A percentile compares a stretch with the other conserved stretches of the same genome.
These are phyloP conservation scores for Colletotrichum scovillei DNA, from an alignment of 2,329 filamentous ascomycete genomes.

Conservation along the genomic window DNA sequence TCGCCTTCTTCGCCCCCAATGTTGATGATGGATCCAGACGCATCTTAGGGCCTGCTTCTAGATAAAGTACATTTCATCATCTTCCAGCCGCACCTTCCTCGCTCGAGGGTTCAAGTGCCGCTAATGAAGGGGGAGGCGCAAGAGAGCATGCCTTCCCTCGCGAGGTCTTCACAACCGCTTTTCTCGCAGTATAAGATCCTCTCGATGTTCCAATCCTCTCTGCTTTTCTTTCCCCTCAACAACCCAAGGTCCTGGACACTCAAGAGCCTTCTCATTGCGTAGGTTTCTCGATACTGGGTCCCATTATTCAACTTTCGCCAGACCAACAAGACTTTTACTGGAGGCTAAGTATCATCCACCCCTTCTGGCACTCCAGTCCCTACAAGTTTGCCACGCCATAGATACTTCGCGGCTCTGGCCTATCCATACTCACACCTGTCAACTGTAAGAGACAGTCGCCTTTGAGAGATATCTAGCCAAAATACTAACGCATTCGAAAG, in stretches of 20 bases:
- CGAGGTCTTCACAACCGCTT: not conserved
- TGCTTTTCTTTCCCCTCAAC: not conserved
- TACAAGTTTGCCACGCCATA: no score
- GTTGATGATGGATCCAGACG: not conserved
- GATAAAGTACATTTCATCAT: fast-evolving
- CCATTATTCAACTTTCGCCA: not conserved
- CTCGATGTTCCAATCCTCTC: not conserved
- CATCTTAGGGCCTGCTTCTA: not conserved
- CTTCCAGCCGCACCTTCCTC: not conserved
- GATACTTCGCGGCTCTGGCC: no score
- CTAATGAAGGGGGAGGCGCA: not conserved
- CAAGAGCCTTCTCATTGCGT: not conserved
- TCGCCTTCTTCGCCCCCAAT: not conserved
- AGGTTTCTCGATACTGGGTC: no score
- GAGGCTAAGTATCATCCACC: not conserved
- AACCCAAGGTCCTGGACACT: not conserved
- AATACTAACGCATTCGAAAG: no score
- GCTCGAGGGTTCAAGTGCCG: no score
- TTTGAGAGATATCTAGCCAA: no score
- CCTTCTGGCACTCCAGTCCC: no score
- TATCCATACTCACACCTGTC: no score
- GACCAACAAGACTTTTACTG: not conserved
- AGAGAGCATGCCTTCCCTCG: not conserved
- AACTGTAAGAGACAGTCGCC: no score
- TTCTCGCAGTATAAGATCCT: not conserved